Percentiles rank a stretch among this genome's conserved stretches.
These are phyloP conservation scores for Sporothrix luriei DNA, from an alignment of 2,329 filamentous ascomycete genomes.

Conservation along the genomic window DNA sequence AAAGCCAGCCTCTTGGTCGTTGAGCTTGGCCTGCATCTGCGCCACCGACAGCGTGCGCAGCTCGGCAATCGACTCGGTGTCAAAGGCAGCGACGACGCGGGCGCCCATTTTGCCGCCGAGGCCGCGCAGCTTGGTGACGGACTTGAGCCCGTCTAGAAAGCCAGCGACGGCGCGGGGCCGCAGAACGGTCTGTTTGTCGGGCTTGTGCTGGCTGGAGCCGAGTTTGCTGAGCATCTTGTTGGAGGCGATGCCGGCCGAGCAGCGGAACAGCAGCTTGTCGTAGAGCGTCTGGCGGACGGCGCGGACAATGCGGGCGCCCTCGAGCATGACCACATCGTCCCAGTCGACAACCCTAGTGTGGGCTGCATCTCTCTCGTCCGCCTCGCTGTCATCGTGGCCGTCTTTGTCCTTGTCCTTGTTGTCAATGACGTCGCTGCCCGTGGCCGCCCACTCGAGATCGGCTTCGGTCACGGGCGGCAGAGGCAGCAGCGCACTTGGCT, in stretches of 20 bases:
- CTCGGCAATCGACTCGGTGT: slow-evolving; percentile 76
- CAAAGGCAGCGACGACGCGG: slow-evolving; percentile 77
- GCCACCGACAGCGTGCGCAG: slow-evolving; percentile 72
- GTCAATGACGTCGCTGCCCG: slow-evolving; percentile 33
- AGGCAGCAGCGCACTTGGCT: slow-evolving; percentile 71
- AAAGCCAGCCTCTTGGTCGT: slow-evolving; percentile 73
- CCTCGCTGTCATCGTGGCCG: neutral
- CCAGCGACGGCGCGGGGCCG: slow-evolving; percentile 77
- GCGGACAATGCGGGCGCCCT: slow-evolving; percentile 87
- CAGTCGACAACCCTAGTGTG: slow-evolving; percentile 94
- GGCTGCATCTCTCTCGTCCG: no score
- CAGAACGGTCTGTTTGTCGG: slow-evolving; percentile 91
- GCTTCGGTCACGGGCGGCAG: slow-evolving; percentile 53
- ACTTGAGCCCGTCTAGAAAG: slow-evolving; percentile 84
- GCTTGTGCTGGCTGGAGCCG: slow-evolving; percentile 88
- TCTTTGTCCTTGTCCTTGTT: slow-evolving; percentile 2
- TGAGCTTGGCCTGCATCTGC: slow-evolving; percentile 74
- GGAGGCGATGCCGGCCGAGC: slow-evolving; percentile 81
- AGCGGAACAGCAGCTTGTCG: slow-evolving; percentile 79
- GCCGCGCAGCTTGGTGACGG: slow-evolving; percentile 92
- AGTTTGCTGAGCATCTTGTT: slow-evolving; percentile 96
- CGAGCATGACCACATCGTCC: slow-evolving; percentile 87
- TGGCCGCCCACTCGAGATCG: slow-evolving; percentile 34
- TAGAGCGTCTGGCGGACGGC: slow-evolving; percentile 70
- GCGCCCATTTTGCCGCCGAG: slow-evolving; percentile 94